A percentile compares a stretch with the other conserved stretches of the same genome.
Evolutionary conservation across 768 basidiomycete species (phyloP).

Genomic region (Dentipellis sp.): DNA sequence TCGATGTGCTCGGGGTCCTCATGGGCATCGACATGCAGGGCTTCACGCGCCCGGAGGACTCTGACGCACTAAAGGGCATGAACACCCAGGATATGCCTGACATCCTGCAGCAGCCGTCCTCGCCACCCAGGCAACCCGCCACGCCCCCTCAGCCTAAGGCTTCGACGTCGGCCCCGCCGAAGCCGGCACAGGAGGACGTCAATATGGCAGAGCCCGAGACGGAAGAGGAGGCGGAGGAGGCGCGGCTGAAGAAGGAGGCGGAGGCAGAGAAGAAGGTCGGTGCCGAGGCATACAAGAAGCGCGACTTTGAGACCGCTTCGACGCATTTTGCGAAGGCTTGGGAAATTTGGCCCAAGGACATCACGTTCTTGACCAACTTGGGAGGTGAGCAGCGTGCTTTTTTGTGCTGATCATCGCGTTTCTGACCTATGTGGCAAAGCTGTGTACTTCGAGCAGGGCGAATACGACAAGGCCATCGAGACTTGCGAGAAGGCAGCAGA

Average conservation of each 20-base stretch:
- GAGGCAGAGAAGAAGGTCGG: slow-evolving; percentile 75
- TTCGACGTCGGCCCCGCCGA: slow-evolving; percentile 22
- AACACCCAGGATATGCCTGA: neutral
- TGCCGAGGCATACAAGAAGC: slow-evolving; percentile 75
- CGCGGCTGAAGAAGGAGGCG: slow-evolving; percentile 66
- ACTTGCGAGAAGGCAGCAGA: slow-evolving; percentile 95
- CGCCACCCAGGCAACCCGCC: slow-evolving; percentile 31
- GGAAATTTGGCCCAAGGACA: slow-evolving; percentile 88
- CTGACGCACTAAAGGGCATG: slow-evolving; percentile 42
- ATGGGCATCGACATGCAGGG: slow-evolving; percentile 93
- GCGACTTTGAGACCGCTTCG: slow-evolving; percentile 71
- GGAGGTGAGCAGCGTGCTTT: slow-evolving; percentile 40
- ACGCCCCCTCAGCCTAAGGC: slow-evolving; percentile 29
- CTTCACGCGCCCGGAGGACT: slow-evolving; percentile 76
- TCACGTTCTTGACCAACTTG: slow-evolving; percentile 89
- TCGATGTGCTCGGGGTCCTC: slow-evolving; percentile 83
- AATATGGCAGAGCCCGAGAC: slow-evolving; percentile 46
- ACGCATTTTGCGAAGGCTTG: slow-evolving; percentile 79
- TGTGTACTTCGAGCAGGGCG: slow-evolving; percentile 87
- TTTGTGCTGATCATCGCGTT: neutral
- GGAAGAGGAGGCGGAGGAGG: slow-evolving; percentile 55
- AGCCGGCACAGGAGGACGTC: slow-evolving; percentile 43
- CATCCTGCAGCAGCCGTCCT: slow-evolving; percentile 28
- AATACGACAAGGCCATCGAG: slow-evolving; percentile 87
- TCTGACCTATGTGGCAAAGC: slow-evolving; percentile 33